Evolutionary conservation across 371 early-diverging fungal species (phyloP).

Genomic region (Actinomortierella wolfii): DNA sequence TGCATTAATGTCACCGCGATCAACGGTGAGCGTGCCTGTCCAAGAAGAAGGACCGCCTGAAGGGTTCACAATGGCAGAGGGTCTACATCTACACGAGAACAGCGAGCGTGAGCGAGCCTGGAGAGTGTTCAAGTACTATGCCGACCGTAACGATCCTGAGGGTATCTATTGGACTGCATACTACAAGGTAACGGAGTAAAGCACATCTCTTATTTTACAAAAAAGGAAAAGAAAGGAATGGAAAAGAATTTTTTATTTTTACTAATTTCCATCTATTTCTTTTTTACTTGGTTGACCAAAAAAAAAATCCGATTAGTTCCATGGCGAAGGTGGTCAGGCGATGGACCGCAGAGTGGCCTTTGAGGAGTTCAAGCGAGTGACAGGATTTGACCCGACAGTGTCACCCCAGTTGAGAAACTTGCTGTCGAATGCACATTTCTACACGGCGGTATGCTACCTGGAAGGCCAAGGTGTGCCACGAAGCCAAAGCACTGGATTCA

Average conservation of each 20-base stretch:
- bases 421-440: conserved; percentile 37
- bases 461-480: conserved; percentile 36
- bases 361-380: conserved; percentile 22
- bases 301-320: too few relatives aligned
- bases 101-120: conserved; percentile 28
- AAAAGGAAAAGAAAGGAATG: too few relatives aligned
- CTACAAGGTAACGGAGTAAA: conserved; percentile 12
- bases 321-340: conserved; percentile 33
- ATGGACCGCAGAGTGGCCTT: conserved; percentile 21
- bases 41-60: too few relatives aligned
- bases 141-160: conserved; percentile 24
- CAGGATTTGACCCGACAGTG: conserved; percentile 11
- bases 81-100: conserved; percentile 19
- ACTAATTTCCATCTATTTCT: too few relatives aligned
- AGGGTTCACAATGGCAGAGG: conserved; percentile 18
- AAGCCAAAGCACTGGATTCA: conserved; percentile 23
- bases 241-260: too few relatives aligned
- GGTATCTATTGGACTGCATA: conserved; percentile 44
- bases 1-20: not conserved
- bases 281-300: too few relatives aligned
- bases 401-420: conserved; percentile 7
- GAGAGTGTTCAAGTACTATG: conserved; percentile 25
- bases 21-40: too few relatives aligned
- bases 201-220: too few relatives aligned
- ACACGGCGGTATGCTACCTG: conserved; percentile 36